phyloP scores from a whole-genome alignment of 2,329 filamentous ascomycete species.

The Xylariaceae sp. region DNA sequence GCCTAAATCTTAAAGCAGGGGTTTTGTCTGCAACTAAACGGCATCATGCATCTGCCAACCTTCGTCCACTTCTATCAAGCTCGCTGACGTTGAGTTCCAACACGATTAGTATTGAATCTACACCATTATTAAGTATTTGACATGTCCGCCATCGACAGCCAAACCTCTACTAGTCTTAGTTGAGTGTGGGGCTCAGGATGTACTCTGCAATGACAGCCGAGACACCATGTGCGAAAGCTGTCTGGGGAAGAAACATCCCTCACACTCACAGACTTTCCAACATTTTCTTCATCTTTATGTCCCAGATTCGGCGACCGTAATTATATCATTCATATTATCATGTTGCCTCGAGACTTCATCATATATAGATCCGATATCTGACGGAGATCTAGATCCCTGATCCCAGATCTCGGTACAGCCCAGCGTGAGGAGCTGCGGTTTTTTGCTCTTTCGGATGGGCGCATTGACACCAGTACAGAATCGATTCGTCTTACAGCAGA shows the following conservation, averaged over 20 bases:
- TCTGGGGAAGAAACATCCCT: slow-evolving; percentile 9
- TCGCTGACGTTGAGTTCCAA: slow-evolving; percentile 21
- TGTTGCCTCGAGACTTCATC: slow-evolving; percentile 14
- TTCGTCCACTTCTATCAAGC: slow-evolving; percentile 16
- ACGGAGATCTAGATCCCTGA: slow-evolving; percentile 24
- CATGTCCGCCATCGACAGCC: slow-evolving; percentile 19
- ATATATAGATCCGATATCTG: slow-evolving; percentile 18
- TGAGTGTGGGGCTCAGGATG: slow-evolving; percentile 6
- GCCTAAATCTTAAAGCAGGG: slow-evolving; percentile 3
- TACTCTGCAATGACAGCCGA: slow-evolving; percentile 10
- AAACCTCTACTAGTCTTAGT: slow-evolving; percentile 22
- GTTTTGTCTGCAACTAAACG: slow-evolving; percentile 19
- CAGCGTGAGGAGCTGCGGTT: slow-evolving; percentile 20
- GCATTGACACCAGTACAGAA: slow-evolving; percentile 22
- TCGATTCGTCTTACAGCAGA: slow-evolving; percentile 15
- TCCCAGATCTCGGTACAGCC: slow-evolving; percentile 14
- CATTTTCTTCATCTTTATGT: background rate
- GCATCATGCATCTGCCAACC: slow-evolving; percentile 28
- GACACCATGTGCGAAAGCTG: slow-evolving; percentile 19
- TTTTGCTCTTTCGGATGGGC: slow-evolving; percentile 21
- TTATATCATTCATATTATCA: slow-evolving; percentile 2
- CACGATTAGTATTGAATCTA: slow-evolving; percentile 19
- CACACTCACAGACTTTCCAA: background rate
- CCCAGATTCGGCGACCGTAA: slow-evolving; percentile 1
- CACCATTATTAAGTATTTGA: slow-evolving; percentile 10